Percentiles rank a stretch among this genome's conserved stretches.
These are phyloP conservation scores for Wallacemonas sp. DNA, from an alignment of 208 protist genomes.

Conservation along the genomic window DNA sequence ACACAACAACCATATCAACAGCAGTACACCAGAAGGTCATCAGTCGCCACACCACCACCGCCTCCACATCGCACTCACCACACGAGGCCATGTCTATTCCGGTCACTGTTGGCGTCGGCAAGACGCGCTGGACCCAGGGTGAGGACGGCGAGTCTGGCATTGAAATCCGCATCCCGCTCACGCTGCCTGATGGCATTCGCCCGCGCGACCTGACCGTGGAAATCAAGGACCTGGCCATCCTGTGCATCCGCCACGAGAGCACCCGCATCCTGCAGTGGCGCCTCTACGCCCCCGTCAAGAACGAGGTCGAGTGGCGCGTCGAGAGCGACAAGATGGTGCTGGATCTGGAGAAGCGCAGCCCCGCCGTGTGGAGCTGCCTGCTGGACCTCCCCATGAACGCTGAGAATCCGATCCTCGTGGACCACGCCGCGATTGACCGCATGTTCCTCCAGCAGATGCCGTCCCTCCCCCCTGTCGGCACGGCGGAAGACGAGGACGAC, in stretches of 20 bases:
- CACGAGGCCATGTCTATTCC: constrained; percentile 23
- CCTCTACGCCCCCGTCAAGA: constrained; percentile 66
- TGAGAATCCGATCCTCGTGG: constrained; percentile 59
- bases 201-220: constrained; percentile 73
- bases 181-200: constrained; percentile 59
- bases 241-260: constrained; percentile 70
- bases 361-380: constrained; percentile 69
- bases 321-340: constrained; percentile 60
- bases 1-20: too few relatives aligned
- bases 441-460: constrained; percentile 77
- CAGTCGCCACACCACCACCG: too few relatives aligned
- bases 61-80: background rate
- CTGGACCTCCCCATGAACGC: constrained; percentile 67
- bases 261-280: constrained; percentile 82
- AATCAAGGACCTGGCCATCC: constrained; percentile 75
- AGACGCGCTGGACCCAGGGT: constrained; percentile 72
- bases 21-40: too few relatives aligned
- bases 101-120: constrained; percentile 56
- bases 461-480: constrained; percentile 37
- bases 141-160: constrained; percentile 60
- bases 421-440: constrained; percentile 51
- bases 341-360: constrained; percentile 66
- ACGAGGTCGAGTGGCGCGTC: constrained; percentile 84
- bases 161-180: constrained; percentile 76
- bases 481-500: constrained; percentile 19